phyloP scores from a whole-genome alignment of 192 early-diverging fungal genomes.

The Coemansia sp. region DNA sequence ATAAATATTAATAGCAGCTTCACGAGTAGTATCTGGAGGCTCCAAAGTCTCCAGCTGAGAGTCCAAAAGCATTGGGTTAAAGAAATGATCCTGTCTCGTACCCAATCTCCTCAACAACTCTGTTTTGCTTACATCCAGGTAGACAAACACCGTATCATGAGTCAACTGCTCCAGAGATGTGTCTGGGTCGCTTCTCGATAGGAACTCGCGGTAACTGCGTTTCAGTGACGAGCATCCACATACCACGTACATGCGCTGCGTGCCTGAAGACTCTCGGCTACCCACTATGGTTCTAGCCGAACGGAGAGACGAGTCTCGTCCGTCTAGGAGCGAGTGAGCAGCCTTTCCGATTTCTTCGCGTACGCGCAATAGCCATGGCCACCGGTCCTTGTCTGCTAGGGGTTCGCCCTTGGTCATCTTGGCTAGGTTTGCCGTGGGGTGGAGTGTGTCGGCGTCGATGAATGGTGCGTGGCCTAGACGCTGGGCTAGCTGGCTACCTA shows the following conservation, averaged over 20 bases:
- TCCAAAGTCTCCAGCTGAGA: conserved; percentile 67
- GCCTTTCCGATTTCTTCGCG: conserved; percentile 40
- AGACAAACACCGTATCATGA: conserved; percentile 57
- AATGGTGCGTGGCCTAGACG: conserved; percentile 48
- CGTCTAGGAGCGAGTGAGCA: conserved; percentile 19
- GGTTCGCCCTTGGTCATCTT: conserved; percentile 65
- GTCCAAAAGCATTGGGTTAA: conserved; percentile 55
- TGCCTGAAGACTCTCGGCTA: neutral
- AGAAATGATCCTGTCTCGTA: conserved; percentile 59
- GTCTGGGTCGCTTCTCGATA: conserved; percentile 38
- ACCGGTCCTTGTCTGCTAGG: conserved; percentile 65
- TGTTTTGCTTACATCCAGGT: conserved; percentile 55
- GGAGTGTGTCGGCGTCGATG: conserved; percentile 68
- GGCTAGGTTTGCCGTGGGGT: conserved; percentile 57
- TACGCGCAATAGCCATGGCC: conserved; percentile 61
- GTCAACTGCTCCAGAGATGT: conserved; percentile 13
- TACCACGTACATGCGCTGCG: conserved; percentile 41
- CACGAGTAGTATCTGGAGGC: conserved; percentile 30
- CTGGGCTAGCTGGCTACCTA: conserved; percentile 43
- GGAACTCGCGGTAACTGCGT: conserved; percentile 63
- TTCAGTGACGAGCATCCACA: conserved; percentile 68
- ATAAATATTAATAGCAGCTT: conserved; percentile 36
- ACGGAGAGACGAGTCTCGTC: neutral
- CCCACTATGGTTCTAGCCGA: neutral
- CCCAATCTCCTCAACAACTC: conserved; percentile 51